These are phyloP conservation scores for Populus nigra DNA, from an alignment of 345 rosid genomes.

Conservation along the genomic window DNA sequence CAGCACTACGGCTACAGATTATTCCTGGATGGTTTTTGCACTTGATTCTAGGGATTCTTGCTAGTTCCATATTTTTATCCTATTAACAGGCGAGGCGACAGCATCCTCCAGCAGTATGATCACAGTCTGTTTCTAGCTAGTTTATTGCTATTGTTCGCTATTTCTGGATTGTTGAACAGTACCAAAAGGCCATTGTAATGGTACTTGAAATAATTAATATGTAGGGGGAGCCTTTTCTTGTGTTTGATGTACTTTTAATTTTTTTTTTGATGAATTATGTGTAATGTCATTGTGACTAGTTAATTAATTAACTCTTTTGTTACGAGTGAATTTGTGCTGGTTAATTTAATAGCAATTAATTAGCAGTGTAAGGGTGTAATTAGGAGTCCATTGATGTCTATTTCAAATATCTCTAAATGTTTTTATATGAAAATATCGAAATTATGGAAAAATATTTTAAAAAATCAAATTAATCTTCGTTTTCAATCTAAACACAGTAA, in stretches of 20 bases:
- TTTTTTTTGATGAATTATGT: background rate
- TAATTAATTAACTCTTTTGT: too few relatives aligned
- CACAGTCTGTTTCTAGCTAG: background rate
- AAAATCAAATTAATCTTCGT: too few relatives aligned
- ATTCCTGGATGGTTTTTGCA: constrained; percentile 10
- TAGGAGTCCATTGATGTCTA: too few relatives aligned
- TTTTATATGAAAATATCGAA: too few relatives aligned
- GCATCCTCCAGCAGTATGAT: background rate
- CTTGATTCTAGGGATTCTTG: constrained; percentile 28
- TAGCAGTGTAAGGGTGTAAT: background rate
- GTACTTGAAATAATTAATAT: background rate
- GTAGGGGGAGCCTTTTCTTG: too few relatives aligned
- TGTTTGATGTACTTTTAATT: too few relatives aligned
- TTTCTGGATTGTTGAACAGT: background rate
- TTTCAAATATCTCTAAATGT: too few relatives aligned
- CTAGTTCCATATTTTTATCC: constrained; percentile 27
- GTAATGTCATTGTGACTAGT: background rate
- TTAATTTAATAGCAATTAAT: too few relatives aligned
- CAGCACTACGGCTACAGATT: constrained; percentile 14
- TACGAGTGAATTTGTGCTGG: background rate
- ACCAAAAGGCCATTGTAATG: background rate
- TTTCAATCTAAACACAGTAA: too few relatives aligned
- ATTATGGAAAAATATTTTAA: too few relatives aligned
- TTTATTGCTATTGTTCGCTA: background rate
- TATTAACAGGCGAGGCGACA: background rate